phyloP scores from a whole-genome alignment of 2,329 filamentous ascomycete species.

The Colletotrichum navitas region DNA sequence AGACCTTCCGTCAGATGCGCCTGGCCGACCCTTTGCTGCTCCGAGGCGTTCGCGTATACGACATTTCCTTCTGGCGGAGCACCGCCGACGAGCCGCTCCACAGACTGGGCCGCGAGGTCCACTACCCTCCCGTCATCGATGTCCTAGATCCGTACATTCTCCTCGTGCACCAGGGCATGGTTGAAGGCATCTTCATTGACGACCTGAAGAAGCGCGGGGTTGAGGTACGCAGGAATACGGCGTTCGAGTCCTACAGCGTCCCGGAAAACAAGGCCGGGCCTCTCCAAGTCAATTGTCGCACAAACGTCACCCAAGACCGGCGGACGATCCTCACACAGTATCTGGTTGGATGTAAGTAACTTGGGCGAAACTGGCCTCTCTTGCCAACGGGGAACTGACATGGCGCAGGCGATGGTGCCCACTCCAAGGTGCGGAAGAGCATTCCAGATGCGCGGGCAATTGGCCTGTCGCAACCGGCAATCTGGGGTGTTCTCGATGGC shows the following conservation, averaged over 20 bases:
- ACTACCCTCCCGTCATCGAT: constrained; percentile 74
- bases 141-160: constrained; percentile 69
- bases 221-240: constrained; percentile 72
- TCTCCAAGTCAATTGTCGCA: constrained; percentile 64
- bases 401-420: constrained; percentile 72
- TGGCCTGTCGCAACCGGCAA: constrained; percentile 64
- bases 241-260: constrained; percentile 70
- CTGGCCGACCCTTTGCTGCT: constrained; percentile 77
- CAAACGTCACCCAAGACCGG: constrained; percentile 64
- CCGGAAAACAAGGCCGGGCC: constrained; percentile 58
- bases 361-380: neutral
- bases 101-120: constrained; percentile 73
- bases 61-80: constrained; percentile 79
- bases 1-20: constrained; percentile 80
- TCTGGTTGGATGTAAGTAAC: constrained; percentile 71
- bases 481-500: constrained; percentile 81
- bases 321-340: constrained; percentile 70
- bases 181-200: constrained; percentile 77
- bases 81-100: constrained; percentile 64
- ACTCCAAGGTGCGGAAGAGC: constrained; percentile 76
- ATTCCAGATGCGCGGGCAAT: constrained; percentile 70
- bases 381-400: constrained; percentile 15
- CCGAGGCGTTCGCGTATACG: constrained; percentile 77
- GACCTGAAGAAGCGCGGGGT: constrained; percentile 75
- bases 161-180: constrained; percentile 79